Evolutionary conservation across 1,284 basidiomycete species (phyloP).

Genomic region (Trametes polyzona): DNA sequence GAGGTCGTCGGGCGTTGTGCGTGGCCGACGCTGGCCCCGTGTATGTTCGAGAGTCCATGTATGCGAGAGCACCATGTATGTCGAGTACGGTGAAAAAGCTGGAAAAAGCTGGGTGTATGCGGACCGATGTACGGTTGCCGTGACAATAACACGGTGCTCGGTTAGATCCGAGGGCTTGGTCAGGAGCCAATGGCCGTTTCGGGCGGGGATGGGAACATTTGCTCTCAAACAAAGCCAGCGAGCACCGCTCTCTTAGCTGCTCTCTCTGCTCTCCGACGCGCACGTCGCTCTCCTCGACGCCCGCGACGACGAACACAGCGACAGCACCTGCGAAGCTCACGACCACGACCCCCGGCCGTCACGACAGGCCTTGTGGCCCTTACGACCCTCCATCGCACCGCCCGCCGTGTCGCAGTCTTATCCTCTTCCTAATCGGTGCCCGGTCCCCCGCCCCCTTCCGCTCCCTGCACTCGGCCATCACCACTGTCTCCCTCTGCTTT

Average conservation of each 20-base stretch:
- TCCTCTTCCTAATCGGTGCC: constrained; percentile 14
- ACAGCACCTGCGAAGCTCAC: background rate
- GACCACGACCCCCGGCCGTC: background rate
- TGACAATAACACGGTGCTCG: constrained; percentile 26
- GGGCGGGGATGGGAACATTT: constrained; percentile 15
- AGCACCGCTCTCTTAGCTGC: background rate
- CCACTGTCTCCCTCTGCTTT: too few species aligned
- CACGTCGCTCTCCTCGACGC: constrained; percentile 12
- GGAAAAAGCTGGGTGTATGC: background rate
- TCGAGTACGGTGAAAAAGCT: background rate
- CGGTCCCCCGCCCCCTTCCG: background rate
- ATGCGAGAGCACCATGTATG: too few species aligned
- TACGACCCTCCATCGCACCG: constrained; percentile 4
- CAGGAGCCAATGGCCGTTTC: constrained; percentile 10
- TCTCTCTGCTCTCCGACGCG: constrained; percentile 5
- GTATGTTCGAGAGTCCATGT: too few species aligned
- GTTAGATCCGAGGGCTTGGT: constrained; percentile 25
- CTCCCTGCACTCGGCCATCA: background rate
- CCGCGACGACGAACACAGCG: background rate
- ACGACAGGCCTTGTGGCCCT: background rate
- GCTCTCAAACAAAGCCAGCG: constrained; percentile 23
- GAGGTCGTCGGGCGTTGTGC: too few species aligned
- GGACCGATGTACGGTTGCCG: constrained; percentile 20
- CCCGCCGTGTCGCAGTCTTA: constrained; percentile 5
- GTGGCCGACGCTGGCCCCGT: too few species aligned